Conservation (phyloP, 2,329 filamentous ascomycete genomes). For the Raffaelea ambrosiae region DNA sequence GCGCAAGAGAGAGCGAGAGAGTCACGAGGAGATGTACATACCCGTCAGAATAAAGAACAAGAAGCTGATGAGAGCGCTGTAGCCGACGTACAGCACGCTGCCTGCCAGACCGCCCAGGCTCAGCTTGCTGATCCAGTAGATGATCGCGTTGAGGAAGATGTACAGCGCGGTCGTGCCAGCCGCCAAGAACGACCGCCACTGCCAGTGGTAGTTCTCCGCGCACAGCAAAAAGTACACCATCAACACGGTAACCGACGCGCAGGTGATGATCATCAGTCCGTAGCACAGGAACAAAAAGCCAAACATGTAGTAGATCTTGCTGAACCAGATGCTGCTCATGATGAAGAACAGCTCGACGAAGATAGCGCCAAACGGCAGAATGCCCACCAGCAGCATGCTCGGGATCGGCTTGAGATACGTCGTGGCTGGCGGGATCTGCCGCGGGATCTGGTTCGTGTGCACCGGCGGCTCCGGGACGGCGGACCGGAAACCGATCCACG, state of each 20-base stretch:
- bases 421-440: constrained; percentile 75
- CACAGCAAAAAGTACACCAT: constrained; percentile 96
- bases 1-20: neutral
- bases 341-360: constrained; percentile 99
- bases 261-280: constrained; percentile 92
- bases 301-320: constrained; percentile 99
- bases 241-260: constrained; percentile 82
- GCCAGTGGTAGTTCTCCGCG: constrained; percentile 97
- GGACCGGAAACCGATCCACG: constrained; percentile 86
- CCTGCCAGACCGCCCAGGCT: constrained; percentile 78
- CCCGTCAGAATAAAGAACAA: constrained; percentile 91
- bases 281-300: constrained; percentile 98
- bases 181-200: constrained; percentile 90
- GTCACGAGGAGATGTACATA: constrained; percentile 34
- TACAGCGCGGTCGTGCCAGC: constrained; percentile 86
- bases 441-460: constrained; percentile 93
- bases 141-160: constrained; percentile 82
- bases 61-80: constrained; percentile 81
- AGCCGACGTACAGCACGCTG: constrained; percentile 86
- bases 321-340: constrained; percentile 98
- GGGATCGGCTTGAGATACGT: constrained; percentile 82
- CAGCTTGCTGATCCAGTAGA: constrained; percentile 86
- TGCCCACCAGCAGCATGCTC: constrained; percentile 83
- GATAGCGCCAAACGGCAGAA: constrained; percentile 91
- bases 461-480: constrained; percentile 67